These are phyloP conservation scores for Diplodia seriata DNA, from an alignment of 2,329 filamentous ascomycete genomes.

Conservation along the genomic window DNA sequence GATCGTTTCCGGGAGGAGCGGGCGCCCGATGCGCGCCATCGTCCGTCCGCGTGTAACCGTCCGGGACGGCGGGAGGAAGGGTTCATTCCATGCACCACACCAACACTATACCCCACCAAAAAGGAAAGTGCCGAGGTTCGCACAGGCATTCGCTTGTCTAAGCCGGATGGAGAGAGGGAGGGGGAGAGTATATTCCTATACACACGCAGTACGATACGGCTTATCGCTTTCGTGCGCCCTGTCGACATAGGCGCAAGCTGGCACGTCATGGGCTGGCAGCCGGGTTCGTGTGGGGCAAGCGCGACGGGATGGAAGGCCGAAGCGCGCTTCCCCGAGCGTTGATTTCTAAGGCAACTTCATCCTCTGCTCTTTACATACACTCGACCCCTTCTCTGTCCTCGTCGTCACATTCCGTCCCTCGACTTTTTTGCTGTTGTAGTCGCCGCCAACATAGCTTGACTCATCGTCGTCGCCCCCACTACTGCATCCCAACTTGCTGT, in stretches of 20 bases:
- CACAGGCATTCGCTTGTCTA: background rate
- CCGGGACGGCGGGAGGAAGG: background rate
- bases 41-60: background rate
- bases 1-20: background rate
- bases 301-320: too few species aligned
- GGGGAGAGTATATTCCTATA: background rate
- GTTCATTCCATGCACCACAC: background rate
- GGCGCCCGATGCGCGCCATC: background rate
- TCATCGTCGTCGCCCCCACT: background rate
- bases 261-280: conserved; percentile 11
- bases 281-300: background rate
- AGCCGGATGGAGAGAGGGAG: background rate
- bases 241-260: conserved; percentile 3
- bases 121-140: conserved; percentile 6
- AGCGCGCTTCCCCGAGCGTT: background rate
- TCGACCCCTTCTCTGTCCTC: background rate
- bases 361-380: background rate
- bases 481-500: background rate
- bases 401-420: too few species aligned
- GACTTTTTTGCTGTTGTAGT: background rate
- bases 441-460: background rate
- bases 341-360: conserved; percentile 14
- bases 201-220: background rate
- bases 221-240: background rate
- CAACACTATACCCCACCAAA: background rate